phyloP scores from a whole-genome alignment of 495 filamentous ascomycete species.

The Hypoxylon crocopeplum region DNA sequence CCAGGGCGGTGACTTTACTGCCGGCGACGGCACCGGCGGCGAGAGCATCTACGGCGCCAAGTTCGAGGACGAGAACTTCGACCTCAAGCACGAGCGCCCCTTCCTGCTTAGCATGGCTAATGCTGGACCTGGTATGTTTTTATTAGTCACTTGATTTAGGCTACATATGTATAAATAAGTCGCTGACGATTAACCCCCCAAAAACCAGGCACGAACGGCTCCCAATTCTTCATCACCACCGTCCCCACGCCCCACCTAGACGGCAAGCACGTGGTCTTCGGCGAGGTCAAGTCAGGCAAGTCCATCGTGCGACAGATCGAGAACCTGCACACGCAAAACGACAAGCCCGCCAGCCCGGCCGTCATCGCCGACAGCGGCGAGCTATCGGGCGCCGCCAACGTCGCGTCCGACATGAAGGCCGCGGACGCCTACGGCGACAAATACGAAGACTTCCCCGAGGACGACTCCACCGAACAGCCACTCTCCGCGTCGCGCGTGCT shows the following conservation, averaged over 20 bases:
- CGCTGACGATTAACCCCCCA: slow-evolving; percentile 20
- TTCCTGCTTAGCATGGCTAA: slow-evolving; percentile 98
- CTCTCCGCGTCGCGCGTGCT: slow-evolving; percentile 70
- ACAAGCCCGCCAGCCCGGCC: slow-evolving; percentile 79
- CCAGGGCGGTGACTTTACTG: slow-evolving; percentile 98
- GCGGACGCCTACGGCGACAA: slow-evolving; percentile 85
- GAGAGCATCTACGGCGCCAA: slow-evolving; percentile 98
- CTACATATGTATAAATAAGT: not conserved
- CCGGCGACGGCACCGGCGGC: slow-evolving; percentile 91
- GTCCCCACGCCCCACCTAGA: slow-evolving; percentile 93
- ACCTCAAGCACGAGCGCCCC: slow-evolving; percentile 89
- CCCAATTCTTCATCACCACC: slow-evolving; percentile 98
- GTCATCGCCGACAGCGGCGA: slow-evolving; percentile 87
- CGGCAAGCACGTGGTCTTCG: slow-evolving; percentile 97
- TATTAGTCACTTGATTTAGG: not conserved
- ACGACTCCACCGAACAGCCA: slow-evolving; percentile 61
- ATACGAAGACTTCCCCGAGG: slow-evolving; percentile 97
- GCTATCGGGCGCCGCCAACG: slow-evolving; percentile 73
- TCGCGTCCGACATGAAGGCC: slow-evolving; percentile 64
- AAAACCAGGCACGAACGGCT: slow-evolving; percentile 85
- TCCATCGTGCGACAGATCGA: slow-evolving; percentile 90
- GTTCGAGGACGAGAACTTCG: slow-evolving; percentile 97
- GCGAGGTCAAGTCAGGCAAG: slow-evolving; percentile 92
- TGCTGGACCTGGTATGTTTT: slow-evolving; percentile 81
- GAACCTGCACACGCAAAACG: slow-evolving; percentile 76